These are phyloP conservation scores for Leishmania turanica DNA, from an alignment of 208 protist genomes.

Conservation along the genomic window DNA sequence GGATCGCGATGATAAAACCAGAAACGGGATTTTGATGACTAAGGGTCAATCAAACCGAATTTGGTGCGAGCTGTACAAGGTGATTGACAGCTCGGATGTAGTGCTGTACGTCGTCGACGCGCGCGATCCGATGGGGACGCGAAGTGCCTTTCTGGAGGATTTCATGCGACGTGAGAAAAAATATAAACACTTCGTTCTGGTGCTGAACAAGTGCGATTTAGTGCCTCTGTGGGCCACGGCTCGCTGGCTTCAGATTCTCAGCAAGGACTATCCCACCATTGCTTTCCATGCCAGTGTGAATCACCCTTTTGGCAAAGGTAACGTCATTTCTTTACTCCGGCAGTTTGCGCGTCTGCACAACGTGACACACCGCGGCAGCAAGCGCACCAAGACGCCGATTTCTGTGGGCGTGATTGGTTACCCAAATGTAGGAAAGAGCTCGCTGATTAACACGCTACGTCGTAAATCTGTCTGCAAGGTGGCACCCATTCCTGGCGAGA, in stretches of 20 bases:
- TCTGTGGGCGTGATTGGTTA: conserved; percentile 97
- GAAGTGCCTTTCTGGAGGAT: conserved; percentile 93
- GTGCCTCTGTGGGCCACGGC: conserved; percentile 98
- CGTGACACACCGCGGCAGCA: conserved; percentile 85
- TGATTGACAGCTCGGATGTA: conserved; percentile 99
- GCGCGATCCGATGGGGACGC: conserved; percentile 99
- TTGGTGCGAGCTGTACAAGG: conserved; percentile 99
- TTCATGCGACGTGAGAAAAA: conserved; percentile 95
- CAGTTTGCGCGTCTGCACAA: conserved; percentile 96
- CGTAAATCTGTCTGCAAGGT: conserved; percentile 98
- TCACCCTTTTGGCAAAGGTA: conserved; percentile 99
- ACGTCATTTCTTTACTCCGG: conserved; percentile 98
- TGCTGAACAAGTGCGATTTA: conserved; percentile 99
- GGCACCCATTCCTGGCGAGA: conserved; percentile 99
- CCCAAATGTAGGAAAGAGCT: conserved; percentile 99
- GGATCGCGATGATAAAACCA: conserved; percentile 78
- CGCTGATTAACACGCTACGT: conserved; percentile 99
- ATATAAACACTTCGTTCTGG: conserved; percentile 99
- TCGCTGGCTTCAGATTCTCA: conserved; percentile 97
- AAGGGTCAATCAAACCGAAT: conserved; percentile 99
- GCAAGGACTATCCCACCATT: conserved; percentile 98
- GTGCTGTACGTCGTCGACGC: conserved; percentile 98
- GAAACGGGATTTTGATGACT: conserved; percentile 93
- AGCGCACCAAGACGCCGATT: conserved; percentile 89
- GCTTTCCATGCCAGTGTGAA: conserved; percentile 99